Evolutionary conservation across 2,329 filamentous ascomycete species (phyloP).

Genomic region (Laburnicola sp.): DNA sequence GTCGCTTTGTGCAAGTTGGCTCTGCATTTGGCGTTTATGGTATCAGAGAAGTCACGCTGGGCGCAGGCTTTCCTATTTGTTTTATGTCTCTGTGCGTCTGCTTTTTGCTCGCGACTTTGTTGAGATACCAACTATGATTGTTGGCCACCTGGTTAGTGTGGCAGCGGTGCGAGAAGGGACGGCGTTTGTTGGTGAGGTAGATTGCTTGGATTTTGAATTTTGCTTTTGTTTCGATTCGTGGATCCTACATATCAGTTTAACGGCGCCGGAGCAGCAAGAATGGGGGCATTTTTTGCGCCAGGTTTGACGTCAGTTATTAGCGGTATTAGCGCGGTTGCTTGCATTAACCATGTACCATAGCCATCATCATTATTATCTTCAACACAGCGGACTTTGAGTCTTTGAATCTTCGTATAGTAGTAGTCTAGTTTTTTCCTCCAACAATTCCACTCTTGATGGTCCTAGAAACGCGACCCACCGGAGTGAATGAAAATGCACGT

Average conservation of each 20-base stretch:
- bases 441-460: too few species aligned
- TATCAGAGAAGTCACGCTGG: not conserved
- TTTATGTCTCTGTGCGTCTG: not conserved
- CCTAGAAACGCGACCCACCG: too few species aligned
- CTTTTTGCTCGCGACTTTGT: not conserved
- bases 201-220: not conserved
- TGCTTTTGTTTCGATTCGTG: not conserved
- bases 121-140: not conserved
- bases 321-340: not conserved
- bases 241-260: not conserved
- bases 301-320: not conserved
- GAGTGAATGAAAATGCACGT: too few species aligned
- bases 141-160: not conserved
- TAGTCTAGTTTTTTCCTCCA: too few species aligned
- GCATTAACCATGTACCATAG: too few species aligned
- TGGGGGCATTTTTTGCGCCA: not conserved
- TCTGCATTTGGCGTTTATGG: not conserved
- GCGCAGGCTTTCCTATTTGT: not conserved
- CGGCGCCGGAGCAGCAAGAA: not conserved
- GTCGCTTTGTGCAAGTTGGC: not conserved
- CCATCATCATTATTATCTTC: too few species aligned
- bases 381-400: too few species aligned
- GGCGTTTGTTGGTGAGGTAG: not conserved
- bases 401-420: too few species aligned
- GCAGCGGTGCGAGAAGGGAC: not conserved